Base-by-base conservation (phyloP, 2,329 filamentous ascomycete genomes). In the Cercospora canescens region DNA sequence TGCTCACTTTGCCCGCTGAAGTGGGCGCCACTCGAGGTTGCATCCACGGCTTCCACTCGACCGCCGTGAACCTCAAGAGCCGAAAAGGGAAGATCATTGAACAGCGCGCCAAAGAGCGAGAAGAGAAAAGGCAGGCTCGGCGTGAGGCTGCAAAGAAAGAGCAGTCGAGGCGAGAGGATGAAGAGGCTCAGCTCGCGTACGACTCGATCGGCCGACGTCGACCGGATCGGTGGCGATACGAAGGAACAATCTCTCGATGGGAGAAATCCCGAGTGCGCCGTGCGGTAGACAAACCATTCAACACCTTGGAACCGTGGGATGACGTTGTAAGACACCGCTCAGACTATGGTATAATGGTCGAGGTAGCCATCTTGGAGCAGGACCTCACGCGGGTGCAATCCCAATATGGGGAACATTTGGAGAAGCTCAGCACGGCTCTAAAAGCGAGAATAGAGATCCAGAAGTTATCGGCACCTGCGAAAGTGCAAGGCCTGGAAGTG, bases 291-390 rank as follows among this genome's bases (percentile, higher is more conserved):
- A 55, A 58, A 41, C 69, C 73, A 4, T 72, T 69, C 62, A 34
- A 48, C 11, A 62, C 57, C 7, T 35, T 74, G 24, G 11, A 62
- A 34, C 58, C 66, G 6, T 66, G 66, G 48, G 62, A 72, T 14
- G 48, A 62, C n/a, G 65, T 67, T n/a, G 62, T 74, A 9, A 68
- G 72, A 14, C 66, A 67, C 37, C 63, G 67, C 7, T 67, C 70
- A 8, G 41, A 60, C 16, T 37, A 32, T 5, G 66, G 67, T 14
- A n/a, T 72, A 9, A 68, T 72, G 64, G 21, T 72, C 2, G 69
- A 72, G 56, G 30, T 65, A 14, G 69, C 69, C 14, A n/a, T 71
- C 12, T 34, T 59, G 6, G 30, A 37, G 24, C 54, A 54, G 14
- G 41, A 45, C 14, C 41, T 70, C 28, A 21, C 48, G 39, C n/a